Evolutionary conservation across 345 rosid species (phyloP).

Genomic region (Ailanthus altissimus): DNA sequence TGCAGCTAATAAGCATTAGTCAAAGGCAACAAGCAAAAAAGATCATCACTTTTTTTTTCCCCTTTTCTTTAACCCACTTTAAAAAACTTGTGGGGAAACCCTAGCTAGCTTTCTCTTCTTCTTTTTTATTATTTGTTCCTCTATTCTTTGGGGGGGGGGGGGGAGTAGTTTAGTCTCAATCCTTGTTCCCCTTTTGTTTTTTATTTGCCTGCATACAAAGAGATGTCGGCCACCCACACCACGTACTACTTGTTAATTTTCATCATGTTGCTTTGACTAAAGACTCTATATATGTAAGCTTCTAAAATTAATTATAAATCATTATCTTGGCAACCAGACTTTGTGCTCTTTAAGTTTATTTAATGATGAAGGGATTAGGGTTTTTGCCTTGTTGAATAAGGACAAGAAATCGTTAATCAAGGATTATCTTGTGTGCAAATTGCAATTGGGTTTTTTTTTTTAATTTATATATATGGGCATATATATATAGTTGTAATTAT

Average conservation of each 20-base stretch:
- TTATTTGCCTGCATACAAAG: constrained; percentile 21
- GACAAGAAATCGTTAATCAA: constrained; percentile 41
- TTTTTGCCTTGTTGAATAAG: constrained; percentile 32
- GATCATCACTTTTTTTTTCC: constrained; percentile 18
- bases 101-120: background rate
- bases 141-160: no score
- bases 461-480: background rate
- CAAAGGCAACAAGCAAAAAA: constrained; percentile 42
- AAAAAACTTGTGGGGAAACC: constrained; percentile 31
- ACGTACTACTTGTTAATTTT: background rate
- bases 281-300: background rate
- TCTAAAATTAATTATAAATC: background rate
- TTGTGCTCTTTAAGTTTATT: background rate
- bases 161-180: constrained; percentile 46
- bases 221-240: constrained; percentile 48
- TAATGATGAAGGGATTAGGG: constrained; percentile 33
- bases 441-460: background rate
- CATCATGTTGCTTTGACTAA: constrained; percentile 27
- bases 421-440: constrained; percentile 11
- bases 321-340: constrained; percentile 22
- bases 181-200: constrained; percentile 33
- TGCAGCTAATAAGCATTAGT: constrained; percentile 13
- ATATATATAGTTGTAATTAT: constrained; percentile 7
- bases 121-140: constrained; percentile 7
- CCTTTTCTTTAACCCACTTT: constrained; percentile 32